Conservation (phyloP, 73 alveolate species). For the Paramecium bursaria region DNA sequence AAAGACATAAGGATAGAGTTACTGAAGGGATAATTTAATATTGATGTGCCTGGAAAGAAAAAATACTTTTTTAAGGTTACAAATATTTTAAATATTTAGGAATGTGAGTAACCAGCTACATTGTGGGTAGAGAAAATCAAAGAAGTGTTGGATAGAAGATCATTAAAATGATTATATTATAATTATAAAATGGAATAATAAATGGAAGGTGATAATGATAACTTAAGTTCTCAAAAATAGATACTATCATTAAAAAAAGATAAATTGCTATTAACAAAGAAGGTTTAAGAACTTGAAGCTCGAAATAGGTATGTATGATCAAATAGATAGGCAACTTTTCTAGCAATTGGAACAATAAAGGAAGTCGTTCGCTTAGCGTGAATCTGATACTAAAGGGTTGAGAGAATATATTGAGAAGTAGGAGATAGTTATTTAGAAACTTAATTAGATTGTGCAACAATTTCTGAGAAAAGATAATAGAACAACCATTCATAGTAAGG, state of each 20-base stretch:
- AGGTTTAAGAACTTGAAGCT: not conserved
- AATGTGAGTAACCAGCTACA: conserved; percentile 16
- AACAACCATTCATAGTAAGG: not conserved
- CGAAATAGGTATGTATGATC: not conserved
- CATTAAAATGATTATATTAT: no score
- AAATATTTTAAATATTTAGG: not conserved
- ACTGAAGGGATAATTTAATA: conserved; percentile 25
- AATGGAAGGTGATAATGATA: not conserved
- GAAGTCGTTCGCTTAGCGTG: not conserved
- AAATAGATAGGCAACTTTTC: not conserved
- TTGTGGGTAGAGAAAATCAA: conserved; percentile 32
- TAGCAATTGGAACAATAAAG: not conserved
- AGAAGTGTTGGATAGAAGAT: conserved; percentile 1
- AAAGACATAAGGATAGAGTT: not conserved
- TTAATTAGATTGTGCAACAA: conserved; percentile 20
- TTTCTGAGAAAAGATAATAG: not conserved
- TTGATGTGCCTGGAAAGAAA: conserved; percentile 8
- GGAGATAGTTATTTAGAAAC: not conserved
- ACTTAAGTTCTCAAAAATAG: not conserved
- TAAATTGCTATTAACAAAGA: conserved; percentile 4
- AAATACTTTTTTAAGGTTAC: conserved; percentile 5
- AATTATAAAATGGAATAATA: no score
- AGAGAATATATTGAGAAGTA: conserved; percentile 1
- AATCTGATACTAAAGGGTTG: not conserved
- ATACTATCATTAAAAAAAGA: conserved; percentile 20